Base-by-base conservation (phyloP, 2,329 filamentous ascomycete genomes). In the Pseudocercospora crystallina region DNA sequence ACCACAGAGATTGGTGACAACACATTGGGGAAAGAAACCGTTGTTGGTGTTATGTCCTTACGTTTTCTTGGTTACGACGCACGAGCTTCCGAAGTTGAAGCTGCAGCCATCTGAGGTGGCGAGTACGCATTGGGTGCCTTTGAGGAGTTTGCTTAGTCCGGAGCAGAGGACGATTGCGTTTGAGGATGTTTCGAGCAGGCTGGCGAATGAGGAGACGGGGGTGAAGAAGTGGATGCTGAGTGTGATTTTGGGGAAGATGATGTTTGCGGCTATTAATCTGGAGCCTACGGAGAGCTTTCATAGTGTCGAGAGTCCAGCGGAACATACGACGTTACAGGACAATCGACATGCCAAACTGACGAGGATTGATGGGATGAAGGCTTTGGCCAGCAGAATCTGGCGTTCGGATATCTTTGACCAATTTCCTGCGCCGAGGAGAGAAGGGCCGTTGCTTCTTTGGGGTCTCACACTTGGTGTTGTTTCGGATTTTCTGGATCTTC, bases 41-140 rank as follows among this genome's bases (percentile, higher is more conserved):
- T 69, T 87, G 17, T 85, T 87, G 82, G 83, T 87, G 3, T 73
- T 87, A 7, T 87, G 83, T 61, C 84, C 85, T 0, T 86, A 83
- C 65, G 75, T 87, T 37, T 87, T 85, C 65, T 71, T 88, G 17
- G 70, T 82, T 48, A 85, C 80, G 2, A 75, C 74, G 13, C 77
- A 78, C 26, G 71, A 76, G 17, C 72, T 80, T 5, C 82, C 83
- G 5, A 68, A 77, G 1, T 73, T 87, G 34, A 76, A 75, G 39
- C 73, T 87, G n/a, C 84, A 87, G 61, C 83, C 84, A 4, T 80
- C 80, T 30, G 85, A 88, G 69, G 83, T 87, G 14, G 83, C 82
- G 17, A 83, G 83, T 1, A 80, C 81, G 2, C 84, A 87, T 65
- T 88, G 84, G 85, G 83, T 88, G 3, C 80, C 85, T 10, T 66